phyloP scores from a whole-genome alignment of 2,329 filamentous ascomycete species.

The Aureobasidium sp. region DNA sequence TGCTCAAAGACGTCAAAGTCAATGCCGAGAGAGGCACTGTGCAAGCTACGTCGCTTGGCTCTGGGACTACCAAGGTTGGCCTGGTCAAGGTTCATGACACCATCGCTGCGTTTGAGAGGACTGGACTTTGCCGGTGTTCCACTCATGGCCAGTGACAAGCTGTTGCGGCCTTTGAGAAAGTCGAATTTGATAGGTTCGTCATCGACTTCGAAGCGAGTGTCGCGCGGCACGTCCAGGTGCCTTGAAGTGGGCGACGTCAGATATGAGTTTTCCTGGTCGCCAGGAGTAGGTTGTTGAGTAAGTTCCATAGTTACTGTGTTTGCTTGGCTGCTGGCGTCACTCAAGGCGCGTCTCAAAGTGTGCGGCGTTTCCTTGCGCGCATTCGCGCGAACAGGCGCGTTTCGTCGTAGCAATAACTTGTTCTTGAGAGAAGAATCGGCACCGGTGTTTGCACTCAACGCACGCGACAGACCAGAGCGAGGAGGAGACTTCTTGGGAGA shows the following conservation, averaged over 20 bases:
- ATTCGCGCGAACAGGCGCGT: slow-evolving; percentile 56
- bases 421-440: slow-evolving; percentile 15
- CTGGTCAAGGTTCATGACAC: slow-evolving; percentile 79
- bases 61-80: slow-evolving; percentile 74
- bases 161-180: slow-evolving; percentile 36
- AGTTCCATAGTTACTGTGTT: slow-evolving; percentile 50
- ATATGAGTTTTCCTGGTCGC: slow-evolving; percentile 26
- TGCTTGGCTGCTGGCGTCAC: slow-evolving; percentile 61
- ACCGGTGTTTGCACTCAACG: slow-evolving; percentile 20
- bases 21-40: slow-evolving; percentile 59
- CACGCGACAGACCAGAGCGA: slow-evolving; percentile 26
- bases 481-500: slow-evolving; percentile 36
- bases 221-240: slow-evolving; percentile 22
- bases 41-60: slow-evolving; percentile 82
- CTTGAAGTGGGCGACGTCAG: slow-evolving; percentile 19
- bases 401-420: slow-evolving; percentile 24
- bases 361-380: slow-evolving; percentile 53
- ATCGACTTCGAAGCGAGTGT: slow-evolving; percentile 25
- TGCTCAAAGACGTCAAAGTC: slow-evolving; percentile 74
- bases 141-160: slow-evolving; percentile 35
- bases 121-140: slow-evolving; percentile 59
- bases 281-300: slow-evolving; percentile 32
- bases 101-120: slow-evolving; percentile 86
- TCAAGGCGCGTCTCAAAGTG: slow-evolving; percentile 71
- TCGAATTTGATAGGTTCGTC: slow-evolving; percentile 43